Conservation (phyloP, 352 stramenopile genomes). For the Phytophthora multivora region DNA sequence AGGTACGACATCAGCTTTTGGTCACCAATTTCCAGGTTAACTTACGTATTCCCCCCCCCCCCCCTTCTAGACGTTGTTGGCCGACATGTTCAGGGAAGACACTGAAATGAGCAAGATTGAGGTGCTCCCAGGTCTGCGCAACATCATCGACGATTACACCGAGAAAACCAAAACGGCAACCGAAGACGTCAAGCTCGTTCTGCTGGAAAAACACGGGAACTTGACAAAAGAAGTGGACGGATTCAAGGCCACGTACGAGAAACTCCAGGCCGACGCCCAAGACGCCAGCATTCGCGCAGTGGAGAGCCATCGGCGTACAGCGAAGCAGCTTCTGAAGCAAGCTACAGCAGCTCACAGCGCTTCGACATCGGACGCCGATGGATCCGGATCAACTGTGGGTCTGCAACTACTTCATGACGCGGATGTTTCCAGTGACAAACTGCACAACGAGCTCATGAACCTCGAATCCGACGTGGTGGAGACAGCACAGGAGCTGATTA, state of each 20-base stretch:
- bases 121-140: constrained; percentile 87
- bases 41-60: not conserved
- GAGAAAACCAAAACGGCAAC: constrained; percentile 82
- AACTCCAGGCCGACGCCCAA: constrained; percentile 67
- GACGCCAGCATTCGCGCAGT: constrained; percentile 80
- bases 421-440: constrained; percentile 79
- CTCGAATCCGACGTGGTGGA: constrained; percentile 88
- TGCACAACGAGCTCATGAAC: constrained; percentile 90
- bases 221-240: constrained; percentile 64
- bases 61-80: constrained; percentile 67
- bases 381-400: constrained; percentile 33
- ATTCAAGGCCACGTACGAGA: constrained; percentile 68
- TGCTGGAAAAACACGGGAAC: constrained; percentile 73
- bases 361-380: constrained; percentile 38
- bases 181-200: constrained; percentile 81
- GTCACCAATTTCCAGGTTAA: not conserved
- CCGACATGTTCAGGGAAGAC: constrained; percentile 94
- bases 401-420: constrained; percentile 86
- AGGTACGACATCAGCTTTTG: constrained; percentile 39
- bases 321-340: constrained; percentile 81
- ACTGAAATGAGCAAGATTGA: constrained; percentile 92
- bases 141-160: constrained; percentile 91
- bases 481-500: constrained; percentile 69
- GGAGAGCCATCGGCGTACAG: constrained; percentile 74
- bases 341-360: constrained; percentile 30